Base-by-base conservation (phyloP, 2,329 filamentous ascomycete species). In the Aspergillus ruber region DNA sequence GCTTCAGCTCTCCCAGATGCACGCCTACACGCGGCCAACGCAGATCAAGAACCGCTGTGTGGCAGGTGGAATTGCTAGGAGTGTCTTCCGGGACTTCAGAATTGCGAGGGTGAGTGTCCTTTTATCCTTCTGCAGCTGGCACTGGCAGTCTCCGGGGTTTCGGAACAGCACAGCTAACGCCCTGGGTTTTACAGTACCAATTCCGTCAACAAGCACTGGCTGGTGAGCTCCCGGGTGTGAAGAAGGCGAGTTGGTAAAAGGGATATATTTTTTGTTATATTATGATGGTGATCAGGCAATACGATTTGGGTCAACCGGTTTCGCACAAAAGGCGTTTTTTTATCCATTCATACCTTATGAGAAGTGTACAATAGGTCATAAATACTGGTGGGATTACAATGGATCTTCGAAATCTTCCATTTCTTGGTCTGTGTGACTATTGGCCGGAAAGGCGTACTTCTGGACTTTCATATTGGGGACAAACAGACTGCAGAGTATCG, bases 41-140 rank as follows among this genome's bases (percentile, higher is more conserved):
- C 90, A 96, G 76, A 90, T 98, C 68, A 84, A 86, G 69, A 97
- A 96, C 73, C 78, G 93, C 58, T 98, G 93, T 74, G 85, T 95
- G 45, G 80, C 91, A 67, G 90, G 90, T 56, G 93, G 93, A n/a
- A 90, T 88, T 68, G 85, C 85, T 15, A 80, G 89, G 58, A 89
- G 90, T 84, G 78, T 98, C n/a, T 78, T 97, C 56, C 83, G 89
- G 48, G 91, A 93, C 64, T 98, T 98, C 64, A 88, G 90, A 71
- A 80, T 98, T 79, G 84, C 85, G 50, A 81, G 91, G 74, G 91
- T 97, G 79, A 67, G 88, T 77, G 41, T 27, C 1, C 15, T 12
- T 45, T 41, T 7, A 9, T 21, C 23, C 25, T 12, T 23, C 7
- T 41, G 10, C 39, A 32, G 4, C 3, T 13, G 12, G 42, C 44